Conservation (phyloP, 1,139 yeast genomes). For the Zygosaccharomyces sapae region DNA sequence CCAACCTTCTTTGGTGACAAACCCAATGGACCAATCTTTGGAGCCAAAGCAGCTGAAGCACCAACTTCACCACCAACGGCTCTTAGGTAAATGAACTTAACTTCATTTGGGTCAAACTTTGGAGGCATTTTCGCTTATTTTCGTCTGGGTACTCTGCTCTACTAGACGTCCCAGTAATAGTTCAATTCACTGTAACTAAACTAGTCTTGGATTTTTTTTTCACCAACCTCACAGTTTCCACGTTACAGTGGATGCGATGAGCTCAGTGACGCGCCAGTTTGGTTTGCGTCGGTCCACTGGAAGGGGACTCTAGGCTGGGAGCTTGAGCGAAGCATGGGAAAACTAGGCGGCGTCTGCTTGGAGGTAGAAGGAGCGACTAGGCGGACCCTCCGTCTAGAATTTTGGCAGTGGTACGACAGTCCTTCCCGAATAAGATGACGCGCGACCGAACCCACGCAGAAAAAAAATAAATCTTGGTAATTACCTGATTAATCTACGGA, state of each 20-base stretch:
- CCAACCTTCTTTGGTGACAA: conserved; percentile 99
- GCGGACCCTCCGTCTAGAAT: neutral
- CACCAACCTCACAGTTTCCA: conserved; percentile 1
- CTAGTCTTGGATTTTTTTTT: conserved; percentile 2
- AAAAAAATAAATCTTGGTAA: no score
- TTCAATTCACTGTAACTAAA: conserved; percentile 1
- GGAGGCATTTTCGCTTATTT: conserved; percentile 65
- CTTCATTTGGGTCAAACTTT: conserved; percentile 98
- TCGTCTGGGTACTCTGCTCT: conserved; percentile 18
- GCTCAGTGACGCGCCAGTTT: neutral
- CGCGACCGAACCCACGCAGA: neutral
- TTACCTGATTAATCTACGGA: no score
- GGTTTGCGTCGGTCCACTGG: conserved; percentile 4
- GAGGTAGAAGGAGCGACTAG: neutral
- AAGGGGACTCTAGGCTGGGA: neutral
- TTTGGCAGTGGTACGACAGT: neutral
- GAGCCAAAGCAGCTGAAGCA: conserved; percentile 99
- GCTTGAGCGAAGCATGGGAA: no score
- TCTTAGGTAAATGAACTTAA: conserved; percentile 97
- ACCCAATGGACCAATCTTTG: conserved; percentile 99
- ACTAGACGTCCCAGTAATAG: neutral
- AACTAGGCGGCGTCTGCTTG: neutral
- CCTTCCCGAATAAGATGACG: no score
- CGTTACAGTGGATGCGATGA: conserved; percentile 1
- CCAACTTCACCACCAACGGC: conserved; percentile 99